phyloP scores from a whole-genome alignment of 140 eudicot species.

The Senecio squalidus region DNA sequence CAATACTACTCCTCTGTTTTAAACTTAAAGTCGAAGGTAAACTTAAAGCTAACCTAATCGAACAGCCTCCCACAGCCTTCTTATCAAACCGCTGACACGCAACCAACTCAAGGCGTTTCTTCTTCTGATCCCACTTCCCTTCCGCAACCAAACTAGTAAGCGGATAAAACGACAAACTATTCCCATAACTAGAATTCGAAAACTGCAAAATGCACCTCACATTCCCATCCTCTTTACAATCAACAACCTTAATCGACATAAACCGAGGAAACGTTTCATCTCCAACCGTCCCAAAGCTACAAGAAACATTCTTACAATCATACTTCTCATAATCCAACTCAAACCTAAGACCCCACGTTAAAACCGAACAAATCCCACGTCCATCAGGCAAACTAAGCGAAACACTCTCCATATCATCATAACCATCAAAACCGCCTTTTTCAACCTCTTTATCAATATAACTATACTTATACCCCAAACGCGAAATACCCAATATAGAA shows the following conservation, averaged over 20 bases:
- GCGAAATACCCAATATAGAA: constrained; percentile 54
- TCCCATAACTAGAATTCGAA: constrained; percentile 33
- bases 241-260: constrained; percentile 57
- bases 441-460: constrained; percentile 37
- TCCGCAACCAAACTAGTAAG: constrained; percentile 60
- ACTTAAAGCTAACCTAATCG: constrained; percentile 67
- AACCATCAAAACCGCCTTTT: constrained; percentile 28
- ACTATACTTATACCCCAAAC: constrained; percentile 47
- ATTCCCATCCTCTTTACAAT: constrained; percentile 50
- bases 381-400: constrained; percentile 41
- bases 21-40: constrained; percentile 45
- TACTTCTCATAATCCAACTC: constrained; percentile 48
- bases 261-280: constrained; percentile 31
- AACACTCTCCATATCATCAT: constrained; percentile 29
- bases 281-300: constrained; percentile 43
- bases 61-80: constrained; percentile 40
- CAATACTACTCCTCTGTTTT: constrained; percentile 55
- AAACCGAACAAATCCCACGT: constrained; percentile 27
- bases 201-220: constrained; percentile 60
- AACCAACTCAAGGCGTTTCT: constrained; percentile 52
- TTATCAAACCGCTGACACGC: constrained; percentile 63
- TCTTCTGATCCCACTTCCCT: constrained; percentile 74
- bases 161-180: constrained; percentile 45
- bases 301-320: constrained; percentile 50
- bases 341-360: constrained; percentile 35